Evolutionary conservation across 306 rosid genomes (phyloP).

Genomic region (Cicer bijugum): DNA sequence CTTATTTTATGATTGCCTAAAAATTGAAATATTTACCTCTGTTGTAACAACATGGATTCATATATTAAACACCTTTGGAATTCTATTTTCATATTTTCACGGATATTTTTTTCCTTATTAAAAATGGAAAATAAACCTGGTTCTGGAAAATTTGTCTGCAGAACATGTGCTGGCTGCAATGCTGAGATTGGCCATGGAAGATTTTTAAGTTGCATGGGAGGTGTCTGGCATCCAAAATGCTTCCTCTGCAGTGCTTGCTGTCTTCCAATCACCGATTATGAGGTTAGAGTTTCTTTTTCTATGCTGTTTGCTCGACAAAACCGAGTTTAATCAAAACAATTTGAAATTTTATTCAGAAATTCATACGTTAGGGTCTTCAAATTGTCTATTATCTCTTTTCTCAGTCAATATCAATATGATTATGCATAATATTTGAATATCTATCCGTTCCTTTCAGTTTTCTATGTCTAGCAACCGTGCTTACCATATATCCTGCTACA

Average conservation of each 20-base stretch:
- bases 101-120: constrained; percentile 12
- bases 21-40: constrained; percentile 15
- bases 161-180: constrained; percentile 95
- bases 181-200: constrained; percentile 80
- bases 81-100: constrained; percentile 21
- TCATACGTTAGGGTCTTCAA: constrained; percentile 25
- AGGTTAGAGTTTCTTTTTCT: constrained; percentile 56
- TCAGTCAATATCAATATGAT: constrained; percentile 21
- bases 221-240: constrained; percentile 93
- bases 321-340: constrained; percentile 30
- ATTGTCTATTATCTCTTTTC: constrained; percentile 24
- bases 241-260: constrained; percentile 78
- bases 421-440: constrained; percentile 39
- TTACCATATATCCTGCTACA: constrained; percentile 86
- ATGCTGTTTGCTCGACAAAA: constrained; percentile 25
- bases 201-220: constrained; percentile 85
- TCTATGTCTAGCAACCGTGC: constrained; percentile 81
- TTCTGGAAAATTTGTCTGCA: constrained; percentile 49
- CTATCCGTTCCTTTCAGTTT: constrained; percentile 63
- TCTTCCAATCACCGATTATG: constrained; percentile 83
- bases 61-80: neutral
- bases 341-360: constrained; percentile 21
- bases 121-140: constrained; percentile 29
- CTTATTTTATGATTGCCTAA: constrained; percentile 31
- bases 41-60: constrained; percentile 26